Percentiles rank a stretch among this genome's conserved stretches.
Conservation (phyloP, 768 basidiomycete genomes). For the Hygrocybe punicea region DNA sequence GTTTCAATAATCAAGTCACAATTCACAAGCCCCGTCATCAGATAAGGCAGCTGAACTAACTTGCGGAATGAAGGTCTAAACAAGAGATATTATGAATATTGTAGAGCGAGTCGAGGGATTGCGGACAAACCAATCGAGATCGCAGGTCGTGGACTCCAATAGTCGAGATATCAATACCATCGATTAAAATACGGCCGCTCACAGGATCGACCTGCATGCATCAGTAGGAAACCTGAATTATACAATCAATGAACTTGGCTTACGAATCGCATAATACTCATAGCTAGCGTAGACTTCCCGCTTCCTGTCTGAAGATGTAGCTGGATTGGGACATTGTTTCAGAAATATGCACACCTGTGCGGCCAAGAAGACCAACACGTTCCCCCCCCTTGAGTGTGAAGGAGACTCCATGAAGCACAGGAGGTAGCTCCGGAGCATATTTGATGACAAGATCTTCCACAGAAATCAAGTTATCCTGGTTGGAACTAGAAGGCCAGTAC, state of each 20-base stretch:
- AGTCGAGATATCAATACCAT: constrained; percentile 82
- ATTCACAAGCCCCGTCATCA: neutral
- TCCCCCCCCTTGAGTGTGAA: constrained; percentile 70
- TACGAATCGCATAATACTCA: constrained; percentile 81
- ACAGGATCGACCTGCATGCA: constrained; percentile 62
- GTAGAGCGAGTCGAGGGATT: neutral
- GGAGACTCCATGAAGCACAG: constrained; percentile 72
- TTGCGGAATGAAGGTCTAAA: constrained; percentile 77
- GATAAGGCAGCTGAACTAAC: constrained; percentile 22
- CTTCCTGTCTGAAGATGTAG: constrained; percentile 44
- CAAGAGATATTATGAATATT: constrained; percentile 3
- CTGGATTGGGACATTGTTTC: neutral
- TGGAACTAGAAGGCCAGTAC: constrained; percentile 84
- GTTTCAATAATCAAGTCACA: neutral
- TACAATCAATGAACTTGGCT: constrained; percentile 23
- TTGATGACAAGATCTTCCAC: constrained; percentile 77
- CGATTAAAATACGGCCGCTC: constrained; percentile 72
- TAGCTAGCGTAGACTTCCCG: constrained; percentile 80
- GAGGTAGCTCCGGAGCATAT: constrained; percentile 81
- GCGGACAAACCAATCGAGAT: constrained; percentile 58
- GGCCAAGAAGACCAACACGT: constrained; percentile 74
- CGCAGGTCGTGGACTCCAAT: constrained; percentile 83
- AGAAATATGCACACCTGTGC: constrained; percentile 50
- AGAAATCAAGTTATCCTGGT: constrained; percentile 52
- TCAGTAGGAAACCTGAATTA: constrained; percentile 1